Conservation (phyloP, 495 filamentous ascomycete genomes). For the Astrothelium macrocarpum region DNA sequence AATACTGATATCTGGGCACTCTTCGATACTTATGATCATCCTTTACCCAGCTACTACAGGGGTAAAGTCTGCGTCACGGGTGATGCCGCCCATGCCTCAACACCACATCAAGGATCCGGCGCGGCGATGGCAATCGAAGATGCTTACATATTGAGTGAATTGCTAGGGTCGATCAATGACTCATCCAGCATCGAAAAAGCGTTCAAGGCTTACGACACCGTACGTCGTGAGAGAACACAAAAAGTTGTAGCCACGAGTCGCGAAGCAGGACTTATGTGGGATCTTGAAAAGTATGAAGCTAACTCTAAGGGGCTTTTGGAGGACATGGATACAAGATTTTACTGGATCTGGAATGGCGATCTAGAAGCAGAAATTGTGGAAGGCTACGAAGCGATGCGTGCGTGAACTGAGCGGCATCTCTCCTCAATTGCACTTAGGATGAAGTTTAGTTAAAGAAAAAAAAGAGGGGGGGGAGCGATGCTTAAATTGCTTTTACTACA, state of each 20-base stretch:
- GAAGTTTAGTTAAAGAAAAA: no score
- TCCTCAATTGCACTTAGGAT: background rate
- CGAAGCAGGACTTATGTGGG: constrained; percentile 19
- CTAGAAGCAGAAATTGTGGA: constrained; percentile 15
- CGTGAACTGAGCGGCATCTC: background rate
- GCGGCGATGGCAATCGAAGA: constrained; percentile 16
- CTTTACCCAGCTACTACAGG: constrained; percentile 13
- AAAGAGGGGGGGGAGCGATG: no score
- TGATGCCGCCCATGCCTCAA: constrained; percentile 23
- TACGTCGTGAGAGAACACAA: constrained; percentile 38
- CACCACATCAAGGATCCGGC: constrained; percentile 21
- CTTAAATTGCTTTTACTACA: background rate
- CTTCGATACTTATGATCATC: constrained; percentile 14
- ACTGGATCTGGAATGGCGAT: constrained; percentile 51
- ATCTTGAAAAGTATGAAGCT: constrained; percentile 19
- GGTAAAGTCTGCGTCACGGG: constrained; percentile 18
- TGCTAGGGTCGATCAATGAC: constrained; percentile 38
- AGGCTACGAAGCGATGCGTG: constrained; percentile 12
- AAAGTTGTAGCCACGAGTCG: constrained; percentile 19
- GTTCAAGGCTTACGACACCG: constrained; percentile 51
- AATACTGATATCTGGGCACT: constrained; percentile 15
- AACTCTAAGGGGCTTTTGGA: constrained; percentile 24
- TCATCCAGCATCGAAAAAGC: constrained; percentile 36
- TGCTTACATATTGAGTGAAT: constrained; percentile 42
- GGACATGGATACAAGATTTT: constrained; percentile 39